Percentiles rank a stretch among this genome's conserved stretches.
These are phyloP conservation scores for Passalora sequoiae DNA, from an alignment of 2,329 filamentous ascomycete species.

Conservation along the genomic window DNA sequence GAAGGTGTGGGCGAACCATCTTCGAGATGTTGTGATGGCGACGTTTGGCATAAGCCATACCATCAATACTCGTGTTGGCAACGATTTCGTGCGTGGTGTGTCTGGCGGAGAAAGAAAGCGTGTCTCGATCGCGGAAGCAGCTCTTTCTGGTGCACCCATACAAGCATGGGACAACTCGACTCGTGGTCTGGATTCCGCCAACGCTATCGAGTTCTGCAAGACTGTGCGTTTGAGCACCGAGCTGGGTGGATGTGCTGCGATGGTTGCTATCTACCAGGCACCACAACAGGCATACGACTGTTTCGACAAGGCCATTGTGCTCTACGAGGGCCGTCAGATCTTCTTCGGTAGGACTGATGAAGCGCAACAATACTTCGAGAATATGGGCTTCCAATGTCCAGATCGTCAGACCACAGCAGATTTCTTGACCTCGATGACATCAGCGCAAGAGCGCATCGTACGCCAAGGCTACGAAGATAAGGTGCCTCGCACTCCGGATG, in stretches of 20 bases:
- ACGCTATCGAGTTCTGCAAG: constrained; percentile 69
- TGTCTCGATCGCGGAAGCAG: constrained; percentile 75
- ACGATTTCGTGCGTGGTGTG: constrained; percentile 70
- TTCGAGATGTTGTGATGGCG: constrained; percentile 69
- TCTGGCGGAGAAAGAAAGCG: constrained; percentile 72
- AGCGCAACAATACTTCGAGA: constrained; percentile 64
- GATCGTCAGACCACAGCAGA: constrained; percentile 68
- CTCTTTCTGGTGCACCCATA: constrained; percentile 54
- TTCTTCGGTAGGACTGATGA: constrained; percentile 62
- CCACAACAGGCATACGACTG: constrained; percentile 63
- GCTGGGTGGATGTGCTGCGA: constrained; percentile 60
- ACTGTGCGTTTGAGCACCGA: constrained; percentile 64
- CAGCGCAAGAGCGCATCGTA: constrained; percentile 44
- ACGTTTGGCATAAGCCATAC: constrained; percentile 71
- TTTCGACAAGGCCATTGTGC: constrained; percentile 64
- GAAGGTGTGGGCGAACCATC: constrained; percentile 54
- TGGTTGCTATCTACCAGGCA: constrained; percentile 70
- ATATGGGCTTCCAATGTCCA: constrained; percentile 68
- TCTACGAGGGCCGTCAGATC: constrained; percentile 65
- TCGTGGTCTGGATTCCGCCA: constrained; percentile 67
- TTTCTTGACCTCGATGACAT: constrained; percentile 71
- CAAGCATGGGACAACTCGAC: constrained; percentile 78
- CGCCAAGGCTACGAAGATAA: constrained; percentile 41
- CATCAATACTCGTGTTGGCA: constrained; percentile 65
- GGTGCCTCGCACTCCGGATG: constrained; percentile 47